Evolutionary conservation across 305 asterid genomes (phyloP).

Genomic region (Fraxinus platypoda): DNA sequence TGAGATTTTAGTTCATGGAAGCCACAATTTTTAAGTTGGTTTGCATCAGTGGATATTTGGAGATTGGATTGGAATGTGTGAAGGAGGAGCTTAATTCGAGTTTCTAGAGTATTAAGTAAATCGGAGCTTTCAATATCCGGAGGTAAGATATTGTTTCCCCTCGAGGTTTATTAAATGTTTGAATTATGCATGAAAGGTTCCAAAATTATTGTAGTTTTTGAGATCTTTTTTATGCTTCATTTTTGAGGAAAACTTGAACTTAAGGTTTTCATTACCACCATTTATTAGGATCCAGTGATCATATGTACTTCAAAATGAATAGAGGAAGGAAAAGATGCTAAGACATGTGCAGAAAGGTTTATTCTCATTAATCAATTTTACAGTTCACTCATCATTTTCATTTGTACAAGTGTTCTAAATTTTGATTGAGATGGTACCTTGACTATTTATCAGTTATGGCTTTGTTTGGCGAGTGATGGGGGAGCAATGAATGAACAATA

Average conservation of each 20-base stretch:
- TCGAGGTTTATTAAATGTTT: not conserved
- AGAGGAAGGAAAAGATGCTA: not conserved
- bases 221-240: not conserved
- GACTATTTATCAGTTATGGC: not conserved
- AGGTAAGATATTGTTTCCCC: not conserved
- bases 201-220: not conserved
- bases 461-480: slow-evolving; percentile 4
- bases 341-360: not conserved
- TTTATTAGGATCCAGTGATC: not conserved
- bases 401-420: not conserved
- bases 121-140: not conserved
- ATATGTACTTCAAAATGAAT: not conserved
- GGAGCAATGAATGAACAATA: not conserved
- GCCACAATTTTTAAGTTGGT: not conserved
- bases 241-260: not conserved
- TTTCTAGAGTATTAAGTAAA: not conserved
- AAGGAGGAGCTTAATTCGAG: not conserved
- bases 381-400: not conserved
- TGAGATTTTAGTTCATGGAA: not conserved
- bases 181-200: not conserved
- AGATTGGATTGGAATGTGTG: slow-evolving; percentile 5
- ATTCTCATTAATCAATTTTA: not conserved
- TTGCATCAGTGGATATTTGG: not conserved
- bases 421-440: slow-evolving; percentile 1
- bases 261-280: not conserved